A percentile compares a stretch with the other conserved stretches of the same genome.
Conservation (phyloP, 495 filamentous ascomycete genomes). For the Aspergillus ellipticus region DNA sequence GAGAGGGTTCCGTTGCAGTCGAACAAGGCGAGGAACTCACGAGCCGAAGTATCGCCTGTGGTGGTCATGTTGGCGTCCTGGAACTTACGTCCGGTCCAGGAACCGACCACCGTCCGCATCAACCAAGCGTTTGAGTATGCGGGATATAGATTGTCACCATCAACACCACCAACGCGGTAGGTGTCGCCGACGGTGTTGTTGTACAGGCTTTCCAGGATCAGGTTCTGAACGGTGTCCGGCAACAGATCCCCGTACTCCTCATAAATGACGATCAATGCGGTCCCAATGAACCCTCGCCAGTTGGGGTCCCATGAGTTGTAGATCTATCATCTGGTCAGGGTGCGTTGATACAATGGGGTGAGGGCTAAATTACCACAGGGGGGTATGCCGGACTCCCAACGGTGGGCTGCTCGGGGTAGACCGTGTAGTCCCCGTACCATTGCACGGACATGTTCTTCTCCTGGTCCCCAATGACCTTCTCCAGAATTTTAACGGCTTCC, state of each 20-base stretch:
- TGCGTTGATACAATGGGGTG: background rate
- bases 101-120: slow-evolving; percentile 38
- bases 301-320: slow-evolving; percentile 43
- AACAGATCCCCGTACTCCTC: slow-evolving; percentile 37
- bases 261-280: slow-evolving; percentile 33
- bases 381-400: slow-evolving; percentile 34
- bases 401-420: slow-evolving; percentile 35
- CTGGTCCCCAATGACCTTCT: slow-evolving; percentile 37
- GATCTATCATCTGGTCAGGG: slow-evolving; percentile 12
- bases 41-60: slow-evolving; percentile 30
- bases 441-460: slow-evolving; percentile 31
- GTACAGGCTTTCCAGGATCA: slow-evolving; percentile 31
- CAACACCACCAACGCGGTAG: slow-evolving; percentile 41
- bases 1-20: slow-evolving; percentile 33
- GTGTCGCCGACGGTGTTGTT: slow-evolving; percentile 36
- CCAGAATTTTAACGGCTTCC: slow-evolving; percentile 33
- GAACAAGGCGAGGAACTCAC: slow-evolving; percentile 36
- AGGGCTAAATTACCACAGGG: slow-evolving; percentile 5
- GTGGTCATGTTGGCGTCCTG: slow-evolving; percentile 36
- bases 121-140: slow-evolving; percentile 40
- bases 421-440: slow-evolving; percentile 40
- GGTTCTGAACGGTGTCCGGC: slow-evolving; percentile 20
- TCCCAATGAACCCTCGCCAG: slow-evolving; percentile 41
- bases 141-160: slow-evolving; percentile 42
- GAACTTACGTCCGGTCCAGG: slow-evolving; percentile 33